Evolutionary conservation across 148 eudicot species (phyloP).

Genomic region (Chenopodium quinoa): DNA sequence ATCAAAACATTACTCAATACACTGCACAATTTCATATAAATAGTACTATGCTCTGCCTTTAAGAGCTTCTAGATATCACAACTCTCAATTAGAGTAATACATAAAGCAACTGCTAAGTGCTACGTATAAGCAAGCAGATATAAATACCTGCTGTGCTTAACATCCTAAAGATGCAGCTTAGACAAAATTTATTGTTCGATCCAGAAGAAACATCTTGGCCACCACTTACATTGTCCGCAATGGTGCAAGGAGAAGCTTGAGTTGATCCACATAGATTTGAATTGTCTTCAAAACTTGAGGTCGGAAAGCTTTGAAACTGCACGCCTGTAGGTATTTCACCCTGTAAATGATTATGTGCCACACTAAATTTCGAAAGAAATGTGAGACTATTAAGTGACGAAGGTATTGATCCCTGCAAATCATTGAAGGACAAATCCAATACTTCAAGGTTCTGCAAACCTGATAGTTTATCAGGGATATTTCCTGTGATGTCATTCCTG

Average conservation of each 20-base stretch:
- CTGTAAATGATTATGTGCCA: not conserved
- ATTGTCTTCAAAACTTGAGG: not conserved
- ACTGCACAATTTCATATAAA: too few species aligned
- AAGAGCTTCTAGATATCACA: too few species aligned
- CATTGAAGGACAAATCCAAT: not conserved
- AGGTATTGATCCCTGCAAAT: not conserved
- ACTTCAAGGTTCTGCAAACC: not conserved
- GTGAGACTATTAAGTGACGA: not conserved
- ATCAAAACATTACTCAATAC: too few species aligned
- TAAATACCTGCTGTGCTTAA: too few species aligned
- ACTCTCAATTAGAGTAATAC: too few species aligned
- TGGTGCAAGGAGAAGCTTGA: not conserved
- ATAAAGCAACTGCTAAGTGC: too few species aligned
- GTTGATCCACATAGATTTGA: not conserved
- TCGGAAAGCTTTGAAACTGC: not conserved
- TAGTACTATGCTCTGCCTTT: too few species aligned
- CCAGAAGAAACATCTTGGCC: not conserved
- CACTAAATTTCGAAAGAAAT: not conserved
- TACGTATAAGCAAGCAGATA: too few species aligned
- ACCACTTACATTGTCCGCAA: not conserved
- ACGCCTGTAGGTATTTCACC: not conserved
- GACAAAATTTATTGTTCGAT: not conserved
- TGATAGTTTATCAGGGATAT: not conserved
- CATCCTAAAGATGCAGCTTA: not conserved
- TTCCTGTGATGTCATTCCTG: not conserved